A percentile compares a stretch with the other conserved stretches of the same genome.
These are phyloP conservation scores for Fusarium tuaranense DNA, from an alignment of 2,329 filamentous ascomycete species.

Conservation along the genomic window DNA sequence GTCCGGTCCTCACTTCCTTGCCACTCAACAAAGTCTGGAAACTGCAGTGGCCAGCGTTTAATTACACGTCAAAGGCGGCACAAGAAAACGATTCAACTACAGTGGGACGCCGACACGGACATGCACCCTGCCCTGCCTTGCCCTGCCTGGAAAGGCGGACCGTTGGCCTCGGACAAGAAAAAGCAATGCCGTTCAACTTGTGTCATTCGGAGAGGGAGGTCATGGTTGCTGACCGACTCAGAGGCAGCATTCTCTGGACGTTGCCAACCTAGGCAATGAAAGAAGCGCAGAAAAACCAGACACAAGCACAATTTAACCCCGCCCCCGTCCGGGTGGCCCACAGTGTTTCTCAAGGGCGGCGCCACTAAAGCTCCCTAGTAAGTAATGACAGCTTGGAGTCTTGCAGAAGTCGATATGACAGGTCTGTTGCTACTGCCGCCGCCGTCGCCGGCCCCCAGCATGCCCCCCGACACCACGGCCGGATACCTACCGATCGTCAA, in stretches of 20 bases:
- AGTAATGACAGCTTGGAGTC: constrained; percentile 43
- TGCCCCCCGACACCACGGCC: constrained; percentile 41
- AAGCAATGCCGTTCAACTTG: not conserved
- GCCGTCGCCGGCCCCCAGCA: constrained; percentile 35
- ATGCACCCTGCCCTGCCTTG: not conserved
- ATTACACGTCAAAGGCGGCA: constrained; percentile 13
- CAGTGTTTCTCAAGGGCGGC: constrained; percentile 37
- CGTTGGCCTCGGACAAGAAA: not conserved
- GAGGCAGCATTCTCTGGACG: constrained; percentile 9
- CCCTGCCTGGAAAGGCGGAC: not conserved
- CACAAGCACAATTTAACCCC: constrained; percentile 31
- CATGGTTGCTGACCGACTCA: constrained; percentile 6
- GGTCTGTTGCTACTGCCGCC: constrained; percentile 44
- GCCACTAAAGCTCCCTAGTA: constrained; percentile 40
- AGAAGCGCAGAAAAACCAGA: not conserved
- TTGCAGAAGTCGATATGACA: constrained; percentile 51
- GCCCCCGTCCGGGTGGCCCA: constrained; percentile 36
- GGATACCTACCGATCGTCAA: constrained; percentile 45
- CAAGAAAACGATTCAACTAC: constrained; percentile 11
- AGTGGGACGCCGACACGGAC: not conserved
- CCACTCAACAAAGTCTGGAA: constrained; percentile 24
- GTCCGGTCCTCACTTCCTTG: constrained; percentile 23
- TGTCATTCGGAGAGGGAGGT: not conserved
- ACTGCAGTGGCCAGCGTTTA: not conserved
- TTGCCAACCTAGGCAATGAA: not conserved